These are phyloP conservation scores for Mentha longifolia DNA, from an alignment of 257 asterid species.

Conservation along the genomic window DNA sequence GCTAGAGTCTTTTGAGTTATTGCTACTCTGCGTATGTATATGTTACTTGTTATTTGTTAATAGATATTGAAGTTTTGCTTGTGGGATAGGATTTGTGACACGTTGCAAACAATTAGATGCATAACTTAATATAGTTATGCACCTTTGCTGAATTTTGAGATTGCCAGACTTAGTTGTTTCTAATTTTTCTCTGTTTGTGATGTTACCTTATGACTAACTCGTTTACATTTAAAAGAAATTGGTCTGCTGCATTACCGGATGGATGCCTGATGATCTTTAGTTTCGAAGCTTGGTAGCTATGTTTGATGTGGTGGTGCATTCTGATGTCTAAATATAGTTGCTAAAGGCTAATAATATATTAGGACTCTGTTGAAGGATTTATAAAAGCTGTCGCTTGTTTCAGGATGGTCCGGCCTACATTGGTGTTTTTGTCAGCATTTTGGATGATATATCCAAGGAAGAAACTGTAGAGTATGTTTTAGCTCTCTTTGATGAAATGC, in stretches of 20 bases:
- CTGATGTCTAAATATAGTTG: slow-evolving; percentile 13
- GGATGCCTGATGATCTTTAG: background rate
- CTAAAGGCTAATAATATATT: background rate
- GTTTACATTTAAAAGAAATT: background rate
- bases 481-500: slow-evolving; percentile 87
- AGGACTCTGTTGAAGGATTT: slow-evolving; percentile 18
- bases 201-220: slow-evolving; percentile 3
- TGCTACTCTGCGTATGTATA: slow-evolving; percentile 13
- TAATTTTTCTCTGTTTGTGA: background rate
- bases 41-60: slow-evolving; percentile 15
- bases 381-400: slow-evolving; percentile 26
- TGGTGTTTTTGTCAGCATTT: slow-evolving; percentile 73
- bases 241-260: background rate
- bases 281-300: slow-evolving; percentile 22
- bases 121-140: background rate
- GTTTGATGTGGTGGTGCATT: slow-evolving; percentile 27
- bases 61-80: background rate
- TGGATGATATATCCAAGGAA: slow-evolving; percentile 81
- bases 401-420: slow-evolving; percentile 96
- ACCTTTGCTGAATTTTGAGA: slow-evolving; percentile 5
- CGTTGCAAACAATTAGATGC: background rate
- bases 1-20: background rate
- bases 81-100: background rate
- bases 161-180: background rate
- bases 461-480: slow-evolving; percentile 89